Percentiles rank a stretch among this genome's conserved stretches.
These are phyloP conservation scores for Neofusicoccum cordaticola DNA, from an alignment of 2,329 filamentous ascomycete species.

Conservation along the genomic window DNA sequence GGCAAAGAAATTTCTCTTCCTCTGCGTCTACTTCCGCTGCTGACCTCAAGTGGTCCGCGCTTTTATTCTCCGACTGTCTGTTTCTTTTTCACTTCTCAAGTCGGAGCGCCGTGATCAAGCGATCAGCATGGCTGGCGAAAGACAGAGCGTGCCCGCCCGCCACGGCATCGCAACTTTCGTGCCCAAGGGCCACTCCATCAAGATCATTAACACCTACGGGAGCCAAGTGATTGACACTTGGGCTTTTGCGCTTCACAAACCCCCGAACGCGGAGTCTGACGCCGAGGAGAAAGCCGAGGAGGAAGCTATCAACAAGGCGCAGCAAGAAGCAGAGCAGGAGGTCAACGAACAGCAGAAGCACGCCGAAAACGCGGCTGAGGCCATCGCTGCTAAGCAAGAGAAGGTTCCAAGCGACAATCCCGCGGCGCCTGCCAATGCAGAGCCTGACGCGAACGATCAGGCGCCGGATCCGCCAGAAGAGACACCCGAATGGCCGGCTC, in stretches of 20 bases:
- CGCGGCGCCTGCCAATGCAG: neutral
- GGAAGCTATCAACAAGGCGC: slow-evolving; percentile 17
- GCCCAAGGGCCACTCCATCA: slow-evolving; percentile 47
- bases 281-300: slow-evolving; percentile 29
- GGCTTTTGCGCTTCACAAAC: slow-evolving; percentile 48
- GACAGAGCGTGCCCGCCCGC: slow-evolving; percentile 48
- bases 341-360: slow-evolving; percentile 23
- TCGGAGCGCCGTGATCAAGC: neutral
- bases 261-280: slow-evolving; percentile 31
- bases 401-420: neutral
- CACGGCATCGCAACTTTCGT: slow-evolving; percentile 52
- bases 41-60: too few relatives aligned
- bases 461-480: neutral
- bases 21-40: too few relatives aligned
- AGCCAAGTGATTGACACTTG: slow-evolving; percentile 50
- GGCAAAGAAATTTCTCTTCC: neutral
- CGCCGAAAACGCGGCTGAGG: slow-evolving; percentile 12
- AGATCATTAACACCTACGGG: slow-evolving; percentile 52
- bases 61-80: neutral
- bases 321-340: slow-evolving; percentile 21
- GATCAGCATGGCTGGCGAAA: slow-evolving; percentile 38
- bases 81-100: slow-evolving; percentile 11
- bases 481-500: neutral
- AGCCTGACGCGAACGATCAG: neutral
- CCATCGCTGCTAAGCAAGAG: neutral